These are phyloP conservation scores for Camellia lanceoleosa DNA, from an alignment of 148 eudicot species.

Conservation along the genomic window DNA sequence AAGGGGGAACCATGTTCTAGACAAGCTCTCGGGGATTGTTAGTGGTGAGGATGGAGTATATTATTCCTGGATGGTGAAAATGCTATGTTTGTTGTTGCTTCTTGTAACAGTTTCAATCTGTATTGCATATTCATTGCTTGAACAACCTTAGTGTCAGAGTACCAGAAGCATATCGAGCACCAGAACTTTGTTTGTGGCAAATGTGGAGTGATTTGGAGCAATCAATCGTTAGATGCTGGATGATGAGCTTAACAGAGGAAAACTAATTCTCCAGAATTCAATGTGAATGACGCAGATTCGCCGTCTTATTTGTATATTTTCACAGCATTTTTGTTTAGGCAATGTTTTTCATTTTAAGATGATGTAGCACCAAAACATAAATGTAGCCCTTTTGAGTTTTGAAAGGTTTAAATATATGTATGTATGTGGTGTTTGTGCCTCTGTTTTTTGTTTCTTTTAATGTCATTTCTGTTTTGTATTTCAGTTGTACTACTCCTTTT, in stretches of 20 bases:
- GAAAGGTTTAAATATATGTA: background rate
- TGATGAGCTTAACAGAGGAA: background rate
- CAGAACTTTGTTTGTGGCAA: background rate
- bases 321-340: background rate
- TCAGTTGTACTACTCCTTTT: background rate
- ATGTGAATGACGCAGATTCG: background rate
- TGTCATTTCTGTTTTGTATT: background rate
- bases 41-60: background rate
- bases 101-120: conserved; percentile 2
- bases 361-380: background rate
- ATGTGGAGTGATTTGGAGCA: too few relatives aligned
- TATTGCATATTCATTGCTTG: conserved; percentile 4
- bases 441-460: background rate
- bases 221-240: too few relatives aligned
- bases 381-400: background rate
- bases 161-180: background rate
- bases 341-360: conserved; percentile 3
- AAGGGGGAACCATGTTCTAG: conserved; percentile 12
- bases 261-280: background rate
- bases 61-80: conserved; percentile 14
- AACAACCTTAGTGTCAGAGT: background rate
- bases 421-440: background rate
- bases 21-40: background rate
- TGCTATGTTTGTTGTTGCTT: conserved; percentile 2
- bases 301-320: conserved; percentile 4